These are phyloP conservation scores for Russula dissimulans DNA, from an alignment of 768 basidiomycete species.

Conservation along the genomic window DNA sequence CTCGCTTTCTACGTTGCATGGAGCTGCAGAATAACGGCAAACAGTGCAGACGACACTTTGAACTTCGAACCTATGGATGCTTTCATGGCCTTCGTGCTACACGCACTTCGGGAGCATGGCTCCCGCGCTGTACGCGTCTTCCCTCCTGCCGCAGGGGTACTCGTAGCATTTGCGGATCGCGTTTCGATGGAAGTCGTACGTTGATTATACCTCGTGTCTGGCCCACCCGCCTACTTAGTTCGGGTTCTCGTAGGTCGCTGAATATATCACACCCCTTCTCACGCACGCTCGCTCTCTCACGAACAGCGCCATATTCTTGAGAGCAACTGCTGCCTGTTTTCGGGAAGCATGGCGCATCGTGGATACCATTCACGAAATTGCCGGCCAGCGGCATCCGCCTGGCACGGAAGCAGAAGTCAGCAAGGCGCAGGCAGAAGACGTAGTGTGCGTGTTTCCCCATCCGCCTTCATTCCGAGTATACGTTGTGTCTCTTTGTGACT, in stretches of 20 bases:
- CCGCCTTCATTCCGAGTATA: background rate
- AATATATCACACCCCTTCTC: conserved; percentile 76
- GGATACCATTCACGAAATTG: conserved; percentile 59
- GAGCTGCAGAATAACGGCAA: conserved; percentile 4
- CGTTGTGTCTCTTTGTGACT: background rate
- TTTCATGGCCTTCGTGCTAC: conserved; percentile 67
- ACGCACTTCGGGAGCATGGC: conserved; percentile 64
- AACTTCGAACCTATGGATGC: conserved; percentile 91
- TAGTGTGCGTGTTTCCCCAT: conserved; percentile 48
- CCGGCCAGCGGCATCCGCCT: conserved; percentile 19
- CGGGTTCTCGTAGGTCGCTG: conserved; percentile 51
- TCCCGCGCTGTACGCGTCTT: conserved; percentile 78
- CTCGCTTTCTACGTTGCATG: background rate
- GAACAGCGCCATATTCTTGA: conserved; percentile 54
- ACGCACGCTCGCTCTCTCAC: conserved; percentile 68
- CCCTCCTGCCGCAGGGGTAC: conserved; percentile 66
- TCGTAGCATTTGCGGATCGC: conserved; percentile 76
- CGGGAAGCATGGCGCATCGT: conserved; percentile 83
- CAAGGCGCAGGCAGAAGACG: conserved; percentile 60
- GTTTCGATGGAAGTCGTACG: conserved; percentile 77
- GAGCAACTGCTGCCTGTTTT: conserved; percentile 85
- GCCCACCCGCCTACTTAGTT: background rate
- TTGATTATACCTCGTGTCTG: conserved; percentile 14
- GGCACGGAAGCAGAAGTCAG: conserved; percentile 33
- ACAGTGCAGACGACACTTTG: conserved; percentile 34